Evolutionary conservation across 1,284 basidiomycete species (phyloP), one percentile per base, ranked within the genome.

Genomic region (Caloboletus inedulis): DNA sequence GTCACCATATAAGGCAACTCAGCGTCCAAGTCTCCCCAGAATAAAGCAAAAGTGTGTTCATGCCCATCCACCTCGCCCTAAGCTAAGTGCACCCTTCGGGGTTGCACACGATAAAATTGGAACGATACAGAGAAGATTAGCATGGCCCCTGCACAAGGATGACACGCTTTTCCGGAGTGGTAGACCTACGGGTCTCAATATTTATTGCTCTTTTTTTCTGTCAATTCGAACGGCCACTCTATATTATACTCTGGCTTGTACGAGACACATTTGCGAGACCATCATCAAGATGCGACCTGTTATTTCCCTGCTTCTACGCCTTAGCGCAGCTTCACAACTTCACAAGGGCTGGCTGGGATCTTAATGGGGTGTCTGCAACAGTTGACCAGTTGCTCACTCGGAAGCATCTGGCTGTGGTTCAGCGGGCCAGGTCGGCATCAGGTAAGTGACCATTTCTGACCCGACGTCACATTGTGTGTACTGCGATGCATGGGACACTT

Each of bases 21-120:
- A 0, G 0, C 1, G 0, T 6, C 2, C 57, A 4, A 25, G 58
- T 61, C 51, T 59, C 19, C 39, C 61, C 47, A 65, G 50, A 29
- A 62, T 30, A 62, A 61, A 51, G 18, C 59, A 51, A 56, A 62
- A 65, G 16, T 56, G 8, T 10, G 48, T 40, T 62, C 35, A 3
- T 2, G 8, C 8, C 27, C 9, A 40, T 5, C 13, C 12, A 3
- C 0, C 0, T 1, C 2, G 3, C 1, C 2, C 47, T 3, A 10
- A 0, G 9, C 0, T 0, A n/a, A 62, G 19, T 69, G 63, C 66
- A 69, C 63, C 63, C 63, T 65, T 65, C 63, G 63, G 63, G 63
- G 63, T 65, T 69, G 66, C 63, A 69, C 65, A 65, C 63, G 63
- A 69, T 69, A 65, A 65, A 65, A 68, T 65, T 65, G 63, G 63